Evolutionary conservation across 1,284 basidiomycete species (phyloP).

Genomic region (Malassezia cuniculi): DNA sequence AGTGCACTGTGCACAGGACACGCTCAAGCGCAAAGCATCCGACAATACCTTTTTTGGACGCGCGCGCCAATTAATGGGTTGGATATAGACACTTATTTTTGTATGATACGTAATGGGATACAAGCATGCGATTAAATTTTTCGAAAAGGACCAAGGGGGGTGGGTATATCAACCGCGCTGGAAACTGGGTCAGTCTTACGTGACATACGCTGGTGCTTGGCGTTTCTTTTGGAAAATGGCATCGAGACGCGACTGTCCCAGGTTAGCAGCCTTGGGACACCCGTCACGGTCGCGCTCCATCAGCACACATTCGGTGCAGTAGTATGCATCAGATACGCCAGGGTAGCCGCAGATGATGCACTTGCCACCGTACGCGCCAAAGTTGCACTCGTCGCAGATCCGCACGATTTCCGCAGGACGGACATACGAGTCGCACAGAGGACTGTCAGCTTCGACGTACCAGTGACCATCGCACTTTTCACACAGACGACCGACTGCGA

Average conservation of each 20-base stretch:
- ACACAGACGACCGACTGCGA: constrained; percentile 85
- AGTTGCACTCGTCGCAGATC: constrained; percentile 99
- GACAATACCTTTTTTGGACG: no score
- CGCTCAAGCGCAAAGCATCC: no score
- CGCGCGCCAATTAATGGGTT: no score
- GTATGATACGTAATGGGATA: no score
- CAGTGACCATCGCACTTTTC: constrained; percentile 99
- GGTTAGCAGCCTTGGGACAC: constrained; percentile 95
- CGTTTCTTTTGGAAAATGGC: constrained; percentile 34
- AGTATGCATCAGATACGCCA: constrained; percentile 43
- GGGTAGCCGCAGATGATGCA: constrained; percentile 71
- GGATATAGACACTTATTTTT: no score
- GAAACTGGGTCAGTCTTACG: constrained; percentile 3
- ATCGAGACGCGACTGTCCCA: constrained; percentile 51
- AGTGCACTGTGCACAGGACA: no score
- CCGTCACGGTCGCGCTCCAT: constrained; percentile 96
- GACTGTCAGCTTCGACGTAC: constrained; percentile 57
- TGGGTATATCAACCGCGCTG: constrained; percentile 8
- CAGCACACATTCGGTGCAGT: constrained; percentile 58
- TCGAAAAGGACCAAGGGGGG: no score
- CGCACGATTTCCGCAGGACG: constrained; percentile 91
- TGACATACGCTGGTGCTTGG: constrained; percentile 5
- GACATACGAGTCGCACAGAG: constrained; percentile 98
- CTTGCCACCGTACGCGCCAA: constrained; percentile 81
- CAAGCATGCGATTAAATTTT: no score